Evolutionary conservation across 2,329 filamentous ascomycete species (phyloP).

Genomic region (Geosmithia morbida): DNA sequence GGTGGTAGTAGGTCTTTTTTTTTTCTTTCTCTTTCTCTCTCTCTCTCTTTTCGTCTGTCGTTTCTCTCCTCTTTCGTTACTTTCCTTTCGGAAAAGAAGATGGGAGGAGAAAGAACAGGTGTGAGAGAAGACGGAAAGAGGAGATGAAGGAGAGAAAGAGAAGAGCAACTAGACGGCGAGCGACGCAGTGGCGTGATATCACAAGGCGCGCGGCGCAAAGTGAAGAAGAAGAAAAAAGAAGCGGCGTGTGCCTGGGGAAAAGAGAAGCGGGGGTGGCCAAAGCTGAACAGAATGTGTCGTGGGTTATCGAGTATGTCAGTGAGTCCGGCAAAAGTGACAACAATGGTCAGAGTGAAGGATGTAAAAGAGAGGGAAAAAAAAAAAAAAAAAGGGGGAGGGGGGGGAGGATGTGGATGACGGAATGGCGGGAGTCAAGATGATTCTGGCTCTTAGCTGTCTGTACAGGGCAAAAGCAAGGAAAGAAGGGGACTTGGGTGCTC

Average conservation of each 20-base stretch:
- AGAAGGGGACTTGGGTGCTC: not conserved
- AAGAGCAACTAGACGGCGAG: too few species aligned
- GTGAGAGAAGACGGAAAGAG: too few species aligned
- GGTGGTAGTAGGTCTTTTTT: not conserved
- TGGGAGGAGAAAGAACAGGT: too few species aligned
- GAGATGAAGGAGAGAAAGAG: too few species aligned
- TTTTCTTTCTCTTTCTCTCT: not conserved
- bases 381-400: not conserved
- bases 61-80: not conserved
- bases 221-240: not conserved
- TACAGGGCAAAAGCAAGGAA: not conserved
- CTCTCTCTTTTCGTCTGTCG: not conserved
- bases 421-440: not conserved
- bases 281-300: not conserved
- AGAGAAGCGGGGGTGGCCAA: not conserved
- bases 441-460: too few species aligned
- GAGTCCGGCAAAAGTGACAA: not conserved
- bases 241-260: not conserved
- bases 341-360: not conserved
- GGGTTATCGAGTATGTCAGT: too few species aligned
- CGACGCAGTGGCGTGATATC: too few species aligned
- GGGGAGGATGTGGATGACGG: not conserved
- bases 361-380: not conserved
- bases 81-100: too few species aligned
- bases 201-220: too few species aligned